Evolutionary conservation across 345 rosid species (phyloP).

Genomic region (Salix exigua): DNA sequence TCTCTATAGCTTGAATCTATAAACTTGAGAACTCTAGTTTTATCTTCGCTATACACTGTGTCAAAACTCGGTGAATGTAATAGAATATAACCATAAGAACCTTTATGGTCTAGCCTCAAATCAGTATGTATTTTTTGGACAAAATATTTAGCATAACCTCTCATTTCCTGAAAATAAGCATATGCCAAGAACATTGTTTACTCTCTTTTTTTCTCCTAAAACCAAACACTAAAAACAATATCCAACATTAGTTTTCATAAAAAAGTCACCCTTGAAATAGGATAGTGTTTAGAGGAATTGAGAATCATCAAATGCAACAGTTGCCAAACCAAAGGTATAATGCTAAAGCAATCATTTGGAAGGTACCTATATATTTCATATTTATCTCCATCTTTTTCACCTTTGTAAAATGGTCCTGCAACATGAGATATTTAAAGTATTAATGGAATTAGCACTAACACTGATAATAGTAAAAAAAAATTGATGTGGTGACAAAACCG

Average conservation of each 20-base stretch:
- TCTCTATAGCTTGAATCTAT: too few relatives aligned
- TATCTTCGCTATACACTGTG: too few relatives aligned
- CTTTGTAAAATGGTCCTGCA: slow-evolving; percentile 71
- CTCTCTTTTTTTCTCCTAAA: background rate
- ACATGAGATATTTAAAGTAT: slow-evolving; percentile 8
- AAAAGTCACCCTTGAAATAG: background rate
- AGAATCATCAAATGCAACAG: background rate
- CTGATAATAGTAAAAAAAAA: background rate
- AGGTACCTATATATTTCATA: slow-evolving; percentile 87
- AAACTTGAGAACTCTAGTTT: too few relatives aligned
- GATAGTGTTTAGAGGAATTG: background rate
- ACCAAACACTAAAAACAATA: background rate
- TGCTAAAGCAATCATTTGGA: background rate
- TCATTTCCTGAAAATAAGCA: background rate
- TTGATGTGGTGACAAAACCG: background rate
- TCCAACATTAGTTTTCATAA: background rate
- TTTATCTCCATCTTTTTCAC: slow-evolving; percentile 60
- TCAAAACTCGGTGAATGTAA: background rate
- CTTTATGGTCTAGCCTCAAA: background rate
- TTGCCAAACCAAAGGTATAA: background rate
- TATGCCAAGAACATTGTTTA: background rate
- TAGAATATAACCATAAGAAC: background rate
- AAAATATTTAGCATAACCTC: background rate
- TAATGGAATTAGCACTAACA: background rate
- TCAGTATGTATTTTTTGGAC: background rate